These are phyloP conservation scores for Irpex lacteus DNA, from an alignment of 1,284 basidiomycete species.

Conservation along the genomic window DNA sequence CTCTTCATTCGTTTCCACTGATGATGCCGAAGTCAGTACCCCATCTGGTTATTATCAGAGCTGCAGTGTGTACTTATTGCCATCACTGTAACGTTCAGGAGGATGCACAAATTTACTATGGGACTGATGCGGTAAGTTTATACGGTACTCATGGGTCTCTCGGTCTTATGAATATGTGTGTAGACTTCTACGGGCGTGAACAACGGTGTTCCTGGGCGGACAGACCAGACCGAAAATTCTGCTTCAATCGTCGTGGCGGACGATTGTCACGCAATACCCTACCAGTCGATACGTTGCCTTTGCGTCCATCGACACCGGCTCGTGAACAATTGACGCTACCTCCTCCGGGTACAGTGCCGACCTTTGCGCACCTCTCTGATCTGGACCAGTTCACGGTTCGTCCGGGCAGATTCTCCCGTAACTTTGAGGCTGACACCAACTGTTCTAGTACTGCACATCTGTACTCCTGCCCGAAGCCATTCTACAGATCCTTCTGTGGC, in stretches of 20 bases:
- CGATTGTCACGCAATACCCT: background rate
- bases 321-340: background rate
- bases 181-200: background rate
- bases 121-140: background rate
- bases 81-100: background rate
- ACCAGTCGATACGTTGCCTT: background rate
- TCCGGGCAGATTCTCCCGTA: constrained; percentile 9
- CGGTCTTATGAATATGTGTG: background rate
- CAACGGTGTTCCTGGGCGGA: background rate
- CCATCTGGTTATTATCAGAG: background rate
- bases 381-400: constrained; percentile 58
- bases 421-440: background rate
- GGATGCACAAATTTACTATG: background rate
- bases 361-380: constrained; percentile 39
- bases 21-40: constrained; percentile 6
- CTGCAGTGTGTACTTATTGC: background rate
- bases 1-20: constrained; percentile 19
- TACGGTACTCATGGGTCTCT: background rate
- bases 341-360: constrained; percentile 33
- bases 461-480: constrained; percentile 68
- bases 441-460: constrained; percentile 61
- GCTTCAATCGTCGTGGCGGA: background rate
- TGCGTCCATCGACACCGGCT: background rate
- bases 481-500: constrained; percentile 69
- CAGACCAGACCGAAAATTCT: background rate